Evolutionary conservation across 805 yeast genomes (phyloP).

Genomic region (Clavispora carvajalis): DNA sequence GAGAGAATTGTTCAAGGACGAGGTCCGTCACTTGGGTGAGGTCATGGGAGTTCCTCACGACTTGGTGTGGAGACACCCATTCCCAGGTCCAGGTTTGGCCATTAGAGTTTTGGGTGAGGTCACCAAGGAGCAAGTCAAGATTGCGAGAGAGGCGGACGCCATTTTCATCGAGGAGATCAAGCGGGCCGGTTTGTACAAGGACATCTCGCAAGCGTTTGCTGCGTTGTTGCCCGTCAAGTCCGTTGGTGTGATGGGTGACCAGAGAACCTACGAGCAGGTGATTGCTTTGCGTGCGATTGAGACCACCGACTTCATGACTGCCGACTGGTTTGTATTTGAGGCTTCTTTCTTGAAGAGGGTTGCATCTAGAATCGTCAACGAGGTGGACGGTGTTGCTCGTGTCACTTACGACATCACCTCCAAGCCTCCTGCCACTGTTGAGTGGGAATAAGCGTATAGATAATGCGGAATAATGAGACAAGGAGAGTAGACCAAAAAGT

Average conservation of each 20-base stretch:
- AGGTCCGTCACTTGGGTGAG: slow-evolving; percentile 95
- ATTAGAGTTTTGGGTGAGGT: slow-evolving; percentile 98
- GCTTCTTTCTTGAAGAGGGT: slow-evolving; percentile 87
- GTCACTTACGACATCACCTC: slow-evolving; percentile 98
- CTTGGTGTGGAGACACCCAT: slow-evolving; percentile 99
- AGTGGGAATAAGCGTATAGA: slow-evolving; percentile 73
- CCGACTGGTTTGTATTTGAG: slow-evolving; percentile 97
- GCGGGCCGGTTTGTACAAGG: slow-evolving; percentile 84
- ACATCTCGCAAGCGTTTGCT: slow-evolving; percentile 97
- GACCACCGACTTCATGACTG: slow-evolving; percentile 98
- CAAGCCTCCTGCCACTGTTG: slow-evolving; percentile 99
- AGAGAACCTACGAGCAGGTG: slow-evolving; percentile 98
- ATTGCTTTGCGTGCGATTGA: slow-evolving; percentile 98
- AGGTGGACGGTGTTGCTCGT: slow-evolving; percentile 98
- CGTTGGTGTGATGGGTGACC: slow-evolving; percentile 99
- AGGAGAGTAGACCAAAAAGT: neutral
- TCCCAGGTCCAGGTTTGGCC: slow-evolving; percentile 99
- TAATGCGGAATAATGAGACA: neutral
- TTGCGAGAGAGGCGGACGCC: slow-evolving; percentile 95
- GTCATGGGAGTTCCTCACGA: slow-evolving; percentile 93
- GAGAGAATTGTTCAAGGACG: slow-evolving; percentile 98
- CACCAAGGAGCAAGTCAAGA: slow-evolving; percentile 84
- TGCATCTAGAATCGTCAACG: slow-evolving; percentile 94
- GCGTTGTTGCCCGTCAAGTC: slow-evolving; percentile 95
- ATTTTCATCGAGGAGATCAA: slow-evolving; percentile 95